Conservation (phyloP, 345 rosid genomes). For the Turritis glabra region DNA sequence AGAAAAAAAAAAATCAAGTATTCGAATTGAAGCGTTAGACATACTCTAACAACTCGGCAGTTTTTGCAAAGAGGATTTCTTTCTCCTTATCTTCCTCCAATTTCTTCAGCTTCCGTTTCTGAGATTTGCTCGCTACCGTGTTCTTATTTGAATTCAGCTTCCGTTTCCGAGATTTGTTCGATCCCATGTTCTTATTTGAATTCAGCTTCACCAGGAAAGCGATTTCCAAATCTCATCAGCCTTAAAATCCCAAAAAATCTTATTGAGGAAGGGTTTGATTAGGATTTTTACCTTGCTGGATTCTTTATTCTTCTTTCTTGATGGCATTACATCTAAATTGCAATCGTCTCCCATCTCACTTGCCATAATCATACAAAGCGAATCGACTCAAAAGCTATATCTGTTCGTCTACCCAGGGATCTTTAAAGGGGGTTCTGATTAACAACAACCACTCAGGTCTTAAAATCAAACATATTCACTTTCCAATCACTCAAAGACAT, state of each 20-base stretch:
- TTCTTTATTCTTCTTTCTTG: conserved; percentile 44
- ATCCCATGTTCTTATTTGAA: conserved; percentile 20
- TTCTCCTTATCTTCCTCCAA: conserved; percentile 73
- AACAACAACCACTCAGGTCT: neutral
- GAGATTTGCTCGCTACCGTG: conserved; percentile 54
- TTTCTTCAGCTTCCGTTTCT: conserved; percentile 72
- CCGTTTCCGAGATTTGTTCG: conserved; percentile 62
- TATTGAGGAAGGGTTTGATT: neutral
- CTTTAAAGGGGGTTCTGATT: neutral
- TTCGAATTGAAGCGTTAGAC: conserved; percentile 1
- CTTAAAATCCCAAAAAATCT: neutral
- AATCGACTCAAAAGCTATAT: neutral
- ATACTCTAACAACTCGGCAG: conserved; percentile 64
- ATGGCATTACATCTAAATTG: conserved; percentile 59
- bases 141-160: conserved; percentile 46
- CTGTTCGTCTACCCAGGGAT: neutral
- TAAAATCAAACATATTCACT: too few relatives aligned
- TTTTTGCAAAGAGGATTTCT: conserved; percentile 45
- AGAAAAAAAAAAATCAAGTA: neutral
- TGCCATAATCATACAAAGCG: neutral
- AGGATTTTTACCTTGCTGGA: conserved; percentile 41
- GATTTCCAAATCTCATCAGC: neutral
- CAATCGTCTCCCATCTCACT: conserved; percentile 47
- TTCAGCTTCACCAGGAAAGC: neutral
- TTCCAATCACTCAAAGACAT: too few relatives aligned